Evolutionary conservation across 352 stramenopile genomes (phyloP), one percentile per base, ranked within the genome.

Genomic region (Globisporangium yorkense): DNA sequence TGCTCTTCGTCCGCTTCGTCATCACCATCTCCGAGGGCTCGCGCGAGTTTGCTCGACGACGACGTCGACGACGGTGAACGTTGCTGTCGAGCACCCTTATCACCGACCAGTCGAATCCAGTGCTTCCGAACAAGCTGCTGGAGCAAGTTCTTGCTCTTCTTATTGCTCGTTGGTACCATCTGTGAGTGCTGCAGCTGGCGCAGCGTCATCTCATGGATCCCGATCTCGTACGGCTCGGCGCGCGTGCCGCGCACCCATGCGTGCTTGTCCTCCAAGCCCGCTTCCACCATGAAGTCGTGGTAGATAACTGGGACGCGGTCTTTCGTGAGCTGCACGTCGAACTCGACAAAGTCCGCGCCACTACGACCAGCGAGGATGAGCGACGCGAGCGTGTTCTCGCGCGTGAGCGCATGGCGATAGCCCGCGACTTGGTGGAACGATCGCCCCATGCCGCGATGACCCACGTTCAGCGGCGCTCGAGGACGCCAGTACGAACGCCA

Each of bases 251-350:
- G 67, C 1, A 70, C 59, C 49, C 68, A 68, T 31, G 74, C 74
- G 9, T 58, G 56, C 21, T 76, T 75, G 63, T 90, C 78, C 56
- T 90, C 78, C 13, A 92, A 57, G 3, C 71, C 80, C 21, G 84
- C 75, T 13, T 76, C 80, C 18, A 93, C 62, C 37, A 81, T 59
- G 54, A 90, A 90, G 57, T 93, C 84, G 59, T 93, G 84, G 62
- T 93, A 93, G 35, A 93, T 65, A 0, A 93, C 72, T 0, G 84
- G 84, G 3, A 93, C 69, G 9, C 70, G 61, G 50, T 93, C 84
- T 52, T 87, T 90, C 10, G 84, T 91, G 35, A 93, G 63, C 60
- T 93, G 84, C 1, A 93, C 84, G 56, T 93, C 84, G 64, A 93
- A 91, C 57, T 93, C 84, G 20, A 93, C 80, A 62, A 88, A 89